Conservation (phyloP, 2,329 filamentous ascomycete genomes). For the Cadophora gregata region DNA sequence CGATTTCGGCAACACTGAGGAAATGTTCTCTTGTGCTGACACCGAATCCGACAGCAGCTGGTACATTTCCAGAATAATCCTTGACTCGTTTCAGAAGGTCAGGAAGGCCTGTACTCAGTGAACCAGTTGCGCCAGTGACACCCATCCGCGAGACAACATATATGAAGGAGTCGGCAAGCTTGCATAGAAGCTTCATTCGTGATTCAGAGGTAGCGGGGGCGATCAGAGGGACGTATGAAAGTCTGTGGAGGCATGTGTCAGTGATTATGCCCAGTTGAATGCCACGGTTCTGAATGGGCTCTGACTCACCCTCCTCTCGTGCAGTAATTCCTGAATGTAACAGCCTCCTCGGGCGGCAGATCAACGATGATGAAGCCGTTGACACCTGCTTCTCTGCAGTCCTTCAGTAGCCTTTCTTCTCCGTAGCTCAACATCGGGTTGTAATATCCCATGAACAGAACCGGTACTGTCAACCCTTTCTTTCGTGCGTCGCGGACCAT, state of each 20-base stretch:
- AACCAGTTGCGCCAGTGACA: conserved; percentile 88
- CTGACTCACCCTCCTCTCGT: conserved; percentile 70
- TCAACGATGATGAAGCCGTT: conserved; percentile 98
- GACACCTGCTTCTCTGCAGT: conserved; percentile 83
- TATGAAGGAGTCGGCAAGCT: conserved; percentile 97
- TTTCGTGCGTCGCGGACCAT: conserved; percentile 84
- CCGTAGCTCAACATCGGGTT: conserved; percentile 95
- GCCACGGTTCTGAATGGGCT: background rate
- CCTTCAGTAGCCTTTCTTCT: conserved; percentile 84
- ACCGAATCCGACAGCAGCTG: conserved; percentile 92
- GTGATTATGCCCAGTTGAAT: conserved; percentile 20
- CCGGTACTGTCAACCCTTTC: conserved; percentile 78
- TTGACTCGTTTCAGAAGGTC: conserved; percentile 85
- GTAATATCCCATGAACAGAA: conserved; percentile 98
- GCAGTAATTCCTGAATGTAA: conserved; percentile 88
- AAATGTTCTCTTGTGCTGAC: conserved; percentile 97
- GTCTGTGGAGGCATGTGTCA: conserved; percentile 50
- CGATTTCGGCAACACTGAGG: conserved; percentile 78
- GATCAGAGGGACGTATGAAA: conserved; percentile 97
- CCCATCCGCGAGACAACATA: conserved; percentile 98
- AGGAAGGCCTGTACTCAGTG: conserved; percentile 80
- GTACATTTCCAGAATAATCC: conserved; percentile 88
- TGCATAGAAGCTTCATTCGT: conserved; percentile 94
- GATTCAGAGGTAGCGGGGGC: conserved; percentile 90
- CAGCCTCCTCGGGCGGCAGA: conserved; percentile 91